Percentiles rank a stretch among this genome's conserved stretches.
Evolutionary conservation across 495 filamentous ascomycete genomes (phyloP).

Genomic region (Hypoxylon lienhwacheense): DNA sequence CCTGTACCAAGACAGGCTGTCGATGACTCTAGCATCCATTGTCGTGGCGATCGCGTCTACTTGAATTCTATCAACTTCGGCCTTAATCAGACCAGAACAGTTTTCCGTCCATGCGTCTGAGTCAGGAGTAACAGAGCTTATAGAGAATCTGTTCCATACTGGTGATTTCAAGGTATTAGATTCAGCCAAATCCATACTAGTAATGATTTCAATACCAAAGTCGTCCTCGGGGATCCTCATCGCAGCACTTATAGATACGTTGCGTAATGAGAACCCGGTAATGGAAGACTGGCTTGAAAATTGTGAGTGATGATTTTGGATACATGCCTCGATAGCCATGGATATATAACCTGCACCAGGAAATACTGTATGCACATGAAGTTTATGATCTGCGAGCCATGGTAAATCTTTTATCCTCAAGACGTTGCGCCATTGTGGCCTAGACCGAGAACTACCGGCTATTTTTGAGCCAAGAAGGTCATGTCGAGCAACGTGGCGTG

Average conservation of each 20-base stretch:
- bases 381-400: slow-evolving; percentile 53
- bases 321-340: slow-evolving; percentile 52
- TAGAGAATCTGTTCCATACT: slow-evolving; percentile 21
- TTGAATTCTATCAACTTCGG: background rate
- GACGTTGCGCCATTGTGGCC: slow-evolving; percentile 54
- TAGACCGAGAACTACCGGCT: slow-evolving; percentile 43
- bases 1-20: slow-evolving; percentile 21
- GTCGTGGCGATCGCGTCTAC: background rate
- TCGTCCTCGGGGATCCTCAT: slow-evolving; percentile 41
- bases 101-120: slow-evolving; percentile 25
- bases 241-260: slow-evolving; percentile 32
- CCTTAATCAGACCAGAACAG: slow-evolving; percentile 33
- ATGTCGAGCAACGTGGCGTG: slow-evolving; percentile 42
- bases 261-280: slow-evolving; percentile 20
- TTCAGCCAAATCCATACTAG: slow-evolving; percentile 4
- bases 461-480: slow-evolving; percentile 56
- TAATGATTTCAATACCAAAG: slow-evolving; percentile 32
- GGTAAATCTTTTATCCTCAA: slow-evolving; percentile 49
- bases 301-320: background rate
- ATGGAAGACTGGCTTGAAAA: slow-evolving; percentile 9
- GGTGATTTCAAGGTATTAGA: background rate
- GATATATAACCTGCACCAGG: slow-evolving; percentile 56
- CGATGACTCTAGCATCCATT: slow-evolving; percentile 2
- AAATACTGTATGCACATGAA: slow-evolving; percentile 42
- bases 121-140: slow-evolving; percentile 14